These are phyloP conservation scores for Austroboletus sp. DNA, from an alignment of 1,284 basidiomycete species.

Conservation along the genomic window DNA sequence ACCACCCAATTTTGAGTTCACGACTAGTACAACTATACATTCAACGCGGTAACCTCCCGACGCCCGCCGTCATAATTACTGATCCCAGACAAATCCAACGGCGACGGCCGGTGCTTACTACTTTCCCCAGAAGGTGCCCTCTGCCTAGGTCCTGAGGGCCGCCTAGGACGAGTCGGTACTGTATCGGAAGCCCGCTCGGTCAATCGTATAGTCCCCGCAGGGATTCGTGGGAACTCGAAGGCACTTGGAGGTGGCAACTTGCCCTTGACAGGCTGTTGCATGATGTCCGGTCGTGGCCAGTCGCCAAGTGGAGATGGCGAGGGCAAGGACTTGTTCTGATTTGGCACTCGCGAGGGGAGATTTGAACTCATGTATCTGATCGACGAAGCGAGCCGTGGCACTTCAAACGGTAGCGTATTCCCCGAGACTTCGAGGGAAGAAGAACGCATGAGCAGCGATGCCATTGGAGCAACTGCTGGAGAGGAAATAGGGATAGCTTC, in stretches of 20 bases:
- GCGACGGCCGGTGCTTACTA: constrained; percentile 27
- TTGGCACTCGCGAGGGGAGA: constrained; percentile 17
- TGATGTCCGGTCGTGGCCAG: constrained; percentile 50
- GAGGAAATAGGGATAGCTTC: constrained; percentile 23
- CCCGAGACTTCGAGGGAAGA: constrained; percentile 3
- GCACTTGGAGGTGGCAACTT: constrained; percentile 24
- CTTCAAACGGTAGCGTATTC: constrained; percentile 5
- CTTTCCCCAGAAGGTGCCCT: constrained; percentile 25
- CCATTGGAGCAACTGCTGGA: not conserved
- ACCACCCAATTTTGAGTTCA: constrained; percentile 2
- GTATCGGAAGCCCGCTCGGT: constrained; percentile 9
- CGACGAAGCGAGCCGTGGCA: constrained; percentile 10
- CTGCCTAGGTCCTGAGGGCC: constrained; percentile 33
- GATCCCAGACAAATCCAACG: constrained; percentile 31
- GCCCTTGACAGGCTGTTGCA: constrained; percentile 36
- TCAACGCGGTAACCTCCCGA: not conserved
- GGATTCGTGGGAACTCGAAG: constrained; percentile 19
- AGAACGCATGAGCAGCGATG: constrained; percentile 10
- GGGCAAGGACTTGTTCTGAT: constrained; percentile 14
- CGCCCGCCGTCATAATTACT: constrained; percentile 9
- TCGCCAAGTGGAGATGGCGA: constrained; percentile 47
- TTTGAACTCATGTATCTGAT: constrained; percentile 32
- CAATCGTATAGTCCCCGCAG: not conserved
- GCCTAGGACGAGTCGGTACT: constrained; percentile 32
- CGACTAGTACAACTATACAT: not conserved